phyloP scores from a whole-genome alignment of 2,329 filamentous ascomycete genomes.

The Blastomyces silverae region DNA sequence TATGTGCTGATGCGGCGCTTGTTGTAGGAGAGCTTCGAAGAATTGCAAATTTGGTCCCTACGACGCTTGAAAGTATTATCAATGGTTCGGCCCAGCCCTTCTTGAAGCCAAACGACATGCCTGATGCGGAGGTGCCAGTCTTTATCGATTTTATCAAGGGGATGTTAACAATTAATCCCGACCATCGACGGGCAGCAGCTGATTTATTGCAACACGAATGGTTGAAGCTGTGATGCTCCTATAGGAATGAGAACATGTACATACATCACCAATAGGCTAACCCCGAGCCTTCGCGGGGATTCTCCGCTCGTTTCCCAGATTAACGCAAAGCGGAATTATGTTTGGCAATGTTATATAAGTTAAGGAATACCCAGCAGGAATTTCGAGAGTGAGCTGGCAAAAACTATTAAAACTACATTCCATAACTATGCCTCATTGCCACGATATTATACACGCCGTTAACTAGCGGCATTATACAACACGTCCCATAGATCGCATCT shows the following conservation, averaged over 20 bases:
- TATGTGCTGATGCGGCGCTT: not conserved
- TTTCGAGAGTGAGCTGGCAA: not conserved
- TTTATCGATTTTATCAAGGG: constrained; percentile 26
- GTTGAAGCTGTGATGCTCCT: constrained; percentile 14
- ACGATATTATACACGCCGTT: not conserved
- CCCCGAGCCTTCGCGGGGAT: not conserved
- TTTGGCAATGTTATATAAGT: not conserved
- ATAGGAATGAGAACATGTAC: not conserved
- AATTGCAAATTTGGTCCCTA: constrained; percentile 25
- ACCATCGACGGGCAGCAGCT: constrained; percentile 23
- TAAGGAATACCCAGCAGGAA: not conserved
- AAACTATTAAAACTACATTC: not conserved
- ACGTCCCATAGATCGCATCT: constrained; percentile 6
- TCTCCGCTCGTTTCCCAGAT: not conserved
- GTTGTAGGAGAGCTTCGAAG: constrained; percentile 24
- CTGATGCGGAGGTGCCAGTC: constrained; percentile 24
- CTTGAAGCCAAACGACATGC: constrained; percentile 25
- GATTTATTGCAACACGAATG: constrained; percentile 27
- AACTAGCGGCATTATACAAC: constrained; percentile 7
- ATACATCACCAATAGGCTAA: not conserved
- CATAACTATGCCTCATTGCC: not conserved
- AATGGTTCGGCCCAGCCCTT: constrained; percentile 25
- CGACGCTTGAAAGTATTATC: constrained; percentile 24
- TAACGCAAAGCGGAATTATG: not conserved
- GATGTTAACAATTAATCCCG: constrained; percentile 27